phyloP scores from a whole-genome alignment of 495 filamentous ascomycete species.

The Pyronema domesticum region DNA sequence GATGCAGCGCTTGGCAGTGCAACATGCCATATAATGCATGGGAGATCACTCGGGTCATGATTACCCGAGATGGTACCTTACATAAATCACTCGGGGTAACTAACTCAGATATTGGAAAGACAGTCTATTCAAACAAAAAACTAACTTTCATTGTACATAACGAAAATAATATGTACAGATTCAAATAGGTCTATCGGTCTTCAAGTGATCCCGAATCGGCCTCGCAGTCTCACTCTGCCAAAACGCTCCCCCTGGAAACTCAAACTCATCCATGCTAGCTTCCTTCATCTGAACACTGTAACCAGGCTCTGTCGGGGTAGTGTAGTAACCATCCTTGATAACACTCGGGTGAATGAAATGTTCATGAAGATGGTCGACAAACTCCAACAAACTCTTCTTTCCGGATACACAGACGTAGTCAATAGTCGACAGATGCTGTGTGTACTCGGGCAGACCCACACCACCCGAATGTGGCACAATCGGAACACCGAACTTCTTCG shows the following conservation, averaged over 20 bases:
- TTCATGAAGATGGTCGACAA: slow-evolving; percentile 86
- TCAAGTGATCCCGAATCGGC: slow-evolving; percentile 40
- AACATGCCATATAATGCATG: too few relatives aligned
- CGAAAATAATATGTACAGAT: too few relatives aligned
- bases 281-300: slow-evolving; percentile 89
- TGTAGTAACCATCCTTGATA: slow-evolving; percentile 73
- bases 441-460: slow-evolving; percentile 85
- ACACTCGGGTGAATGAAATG: slow-evolving; percentile 70
- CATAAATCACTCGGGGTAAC: too few relatives aligned
- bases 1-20: too few relatives aligned
- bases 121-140: too few relatives aligned
- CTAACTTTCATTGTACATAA: too few relatives aligned
- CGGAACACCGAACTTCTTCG: slow-evolving; percentile 64
- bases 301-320: slow-evolving; percentile 62
- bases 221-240: slow-evolving; percentile 58
- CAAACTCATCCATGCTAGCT: slow-evolving; percentile 63
- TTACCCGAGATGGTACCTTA: too few relatives aligned
- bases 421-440: slow-evolving; percentile 82
- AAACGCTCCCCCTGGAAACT: slow-evolving; percentile 61
- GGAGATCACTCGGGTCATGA: too few relatives aligned
- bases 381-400: slow-evolving; percentile 67
- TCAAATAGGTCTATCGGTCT: background rate
- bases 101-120: too few relatives aligned
- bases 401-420: slow-evolving; percentile 82
- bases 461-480: slow-evolving; percentile 81